Conservation (phyloP, 169 alveolate genomes). For the Ichthyophthirius multifiliis region DNA sequence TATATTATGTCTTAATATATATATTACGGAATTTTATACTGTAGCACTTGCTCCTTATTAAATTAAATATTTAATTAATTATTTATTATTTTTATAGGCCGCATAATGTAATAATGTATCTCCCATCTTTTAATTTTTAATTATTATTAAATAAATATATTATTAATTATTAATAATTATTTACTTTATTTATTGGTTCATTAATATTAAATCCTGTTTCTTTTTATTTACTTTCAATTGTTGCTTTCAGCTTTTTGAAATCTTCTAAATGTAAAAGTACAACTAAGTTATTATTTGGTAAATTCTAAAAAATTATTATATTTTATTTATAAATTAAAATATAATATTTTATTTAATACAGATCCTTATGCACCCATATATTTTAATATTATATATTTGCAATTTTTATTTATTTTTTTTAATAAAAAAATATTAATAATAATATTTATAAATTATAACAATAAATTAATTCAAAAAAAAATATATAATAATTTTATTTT, state of each 20-base stretch:
- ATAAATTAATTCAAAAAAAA: too few species aligned
- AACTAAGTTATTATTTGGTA: not conserved
- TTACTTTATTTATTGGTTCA: conserved; percentile 9
- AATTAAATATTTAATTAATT: conserved; percentile 27
- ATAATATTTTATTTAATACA: not conserved
- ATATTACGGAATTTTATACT: conserved; percentile 12
- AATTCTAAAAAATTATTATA: not conserved
- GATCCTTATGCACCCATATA: conserved; percentile 12
- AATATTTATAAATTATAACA: too few species aligned
- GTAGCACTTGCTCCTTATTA: conserved; percentile 8
- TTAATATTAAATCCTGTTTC: not conserved
- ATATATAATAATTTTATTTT: too few species aligned
- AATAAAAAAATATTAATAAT: too few species aligned
- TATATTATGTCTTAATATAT: not conserved
- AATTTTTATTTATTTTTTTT: too few species aligned
- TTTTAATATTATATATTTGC: too few species aligned
- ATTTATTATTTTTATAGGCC: conserved; percentile 32
- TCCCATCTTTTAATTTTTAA: conserved; percentile 15
- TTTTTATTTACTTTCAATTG: not conserved
- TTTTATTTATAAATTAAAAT: not conserved
- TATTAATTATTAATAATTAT: not conserved
- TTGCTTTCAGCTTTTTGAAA: not conserved
- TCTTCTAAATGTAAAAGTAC: conserved; percentile 13
- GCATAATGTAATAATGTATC: conserved; percentile 52
- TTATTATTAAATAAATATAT: not conserved